Conservation (phyloP, 192 early-diverging fungal species). For the Backusella macrospora region DNA sequence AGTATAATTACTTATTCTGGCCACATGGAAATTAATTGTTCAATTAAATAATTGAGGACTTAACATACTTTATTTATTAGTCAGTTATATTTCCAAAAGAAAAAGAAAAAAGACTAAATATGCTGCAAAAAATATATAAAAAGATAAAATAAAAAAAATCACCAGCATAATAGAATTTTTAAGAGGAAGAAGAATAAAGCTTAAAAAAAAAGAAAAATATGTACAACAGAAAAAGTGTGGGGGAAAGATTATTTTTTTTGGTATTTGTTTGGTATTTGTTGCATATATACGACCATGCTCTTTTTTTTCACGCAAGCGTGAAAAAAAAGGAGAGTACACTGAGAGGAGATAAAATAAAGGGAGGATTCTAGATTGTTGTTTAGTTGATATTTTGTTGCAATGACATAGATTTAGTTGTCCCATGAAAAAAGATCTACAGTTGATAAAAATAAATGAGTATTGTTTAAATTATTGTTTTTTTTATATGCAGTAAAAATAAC, state of each 20-base stretch:
- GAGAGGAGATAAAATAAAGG: not conserved
- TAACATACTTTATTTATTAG: not conserved
- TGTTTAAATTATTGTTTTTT: not conserved
- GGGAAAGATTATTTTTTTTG: not conserved
- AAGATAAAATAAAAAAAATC: not conserved
- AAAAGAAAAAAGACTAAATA: not conserved
- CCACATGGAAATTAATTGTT: not conserved
- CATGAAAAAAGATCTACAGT: not conserved
- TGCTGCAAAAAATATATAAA: slow-evolving; percentile 2
- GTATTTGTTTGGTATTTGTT: not conserved
- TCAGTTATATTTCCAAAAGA: not conserved
- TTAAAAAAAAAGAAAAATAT: not conserved
- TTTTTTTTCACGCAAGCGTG: not conserved
- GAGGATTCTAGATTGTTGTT: not conserved
- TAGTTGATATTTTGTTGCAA: not conserved
- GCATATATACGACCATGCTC: not conserved
- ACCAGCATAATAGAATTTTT: slow-evolving; percentile 12
- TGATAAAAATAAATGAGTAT: not conserved
- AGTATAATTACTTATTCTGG: not conserved
- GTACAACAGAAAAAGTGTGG: not conserved
- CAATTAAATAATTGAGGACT: not conserved
- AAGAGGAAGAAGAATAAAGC: not conserved
- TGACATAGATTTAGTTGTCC: slow-evolving; percentile 2
- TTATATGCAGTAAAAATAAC: not conserved
- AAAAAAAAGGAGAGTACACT: slow-evolving; percentile 2